Conservation (phyloP, 176 grass and related monocot genomes). For the Aegilops bicornis region DNA sequence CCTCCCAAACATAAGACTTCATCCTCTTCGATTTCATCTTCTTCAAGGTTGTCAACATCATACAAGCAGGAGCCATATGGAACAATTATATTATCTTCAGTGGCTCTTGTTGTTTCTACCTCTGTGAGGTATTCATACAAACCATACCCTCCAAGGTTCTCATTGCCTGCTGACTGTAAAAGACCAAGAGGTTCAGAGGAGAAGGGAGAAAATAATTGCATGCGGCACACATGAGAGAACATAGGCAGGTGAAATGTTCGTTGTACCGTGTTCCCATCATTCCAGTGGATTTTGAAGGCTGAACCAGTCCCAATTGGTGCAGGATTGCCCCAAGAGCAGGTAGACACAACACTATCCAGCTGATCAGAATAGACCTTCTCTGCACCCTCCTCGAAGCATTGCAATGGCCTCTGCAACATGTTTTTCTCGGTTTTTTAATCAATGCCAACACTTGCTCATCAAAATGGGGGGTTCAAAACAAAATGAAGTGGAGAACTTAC, state of each 20-base stretch:
- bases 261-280: conserved; percentile 32
- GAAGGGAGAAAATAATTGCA: not conserved
- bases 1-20: conserved; percentile 22
- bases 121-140: conserved; percentile 53
- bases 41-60: conserved; percentile 54
- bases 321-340: conserved; percentile 60
- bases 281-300: conserved; percentile 63
- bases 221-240: not conserved
- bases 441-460: not conserved
- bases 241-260: conserved; percentile 9
- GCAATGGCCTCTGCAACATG: conserved; percentile 43
- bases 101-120: conserved; percentile 32
- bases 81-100: conserved; percentile 16
- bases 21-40: conserved; percentile 25
- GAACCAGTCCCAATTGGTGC: conserved; percentile 51
- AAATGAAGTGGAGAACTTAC: conserved; percentile 32
- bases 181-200: conserved; percentile 15
- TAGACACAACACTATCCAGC: conserved; percentile 52
- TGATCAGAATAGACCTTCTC: conserved; percentile 59
- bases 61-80: conserved; percentile 34
- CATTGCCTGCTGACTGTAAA: conserved; percentile 34
- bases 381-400: conserved; percentile 59
- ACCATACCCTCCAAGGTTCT: conserved; percentile 33
- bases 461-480: conserved; percentile 22
- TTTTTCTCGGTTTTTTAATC: conserved; percentile 12